phyloP scores from a whole-genome alignment of 257 asterid genomes.

The Fraxinus americana region DNA sequence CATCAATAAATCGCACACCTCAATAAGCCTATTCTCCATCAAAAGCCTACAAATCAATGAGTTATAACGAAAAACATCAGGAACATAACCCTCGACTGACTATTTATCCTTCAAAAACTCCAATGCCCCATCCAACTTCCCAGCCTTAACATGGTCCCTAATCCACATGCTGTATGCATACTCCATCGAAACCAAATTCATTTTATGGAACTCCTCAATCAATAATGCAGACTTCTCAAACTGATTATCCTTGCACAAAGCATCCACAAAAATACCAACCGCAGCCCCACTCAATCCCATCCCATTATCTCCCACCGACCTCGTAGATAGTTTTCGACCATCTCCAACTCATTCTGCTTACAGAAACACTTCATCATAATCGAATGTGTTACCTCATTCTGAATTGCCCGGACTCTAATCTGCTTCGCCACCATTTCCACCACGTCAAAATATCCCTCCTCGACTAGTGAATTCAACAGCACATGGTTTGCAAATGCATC shows the following conservation, averaged over 20 bases:
- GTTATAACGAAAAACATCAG: conserved; percentile 67
- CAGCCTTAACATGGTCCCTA: conserved; percentile 55
- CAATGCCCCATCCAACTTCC: conserved; percentile 67
- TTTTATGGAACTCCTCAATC: conserved; percentile 48
- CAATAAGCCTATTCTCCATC: conserved; percentile 67
- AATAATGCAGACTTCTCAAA: conserved; percentile 57
- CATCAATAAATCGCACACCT: conserved; percentile 69
- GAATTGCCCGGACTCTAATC: conserved; percentile 51
- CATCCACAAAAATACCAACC: conserved; percentile 57
- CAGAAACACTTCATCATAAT: conserved; percentile 63
- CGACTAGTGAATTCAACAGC: conserved; percentile 72
- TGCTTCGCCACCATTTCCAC: conserved; percentile 53
- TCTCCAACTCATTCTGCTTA: conserved; percentile 54
- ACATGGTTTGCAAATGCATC: conserved; percentile 62
- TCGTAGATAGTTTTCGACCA: conserved; percentile 61
- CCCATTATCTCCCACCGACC: conserved; percentile 27
- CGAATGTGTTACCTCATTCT: conserved; percentile 56
- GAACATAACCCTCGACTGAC: conserved; percentile 57
- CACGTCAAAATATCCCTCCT: conserved; percentile 53
- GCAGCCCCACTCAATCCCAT: conserved; percentile 39
- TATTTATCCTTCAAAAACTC: conserved; percentile 63
- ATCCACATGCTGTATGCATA: conserved; percentile 67
- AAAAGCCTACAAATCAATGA: conserved; percentile 58
- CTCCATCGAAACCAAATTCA: conserved; percentile 53
- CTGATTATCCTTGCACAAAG: conserved; percentile 61